Evolutionary conservation across 2,329 filamentous ascomycete species (phyloP).

Genomic region (Venturia pyrina): DNA sequence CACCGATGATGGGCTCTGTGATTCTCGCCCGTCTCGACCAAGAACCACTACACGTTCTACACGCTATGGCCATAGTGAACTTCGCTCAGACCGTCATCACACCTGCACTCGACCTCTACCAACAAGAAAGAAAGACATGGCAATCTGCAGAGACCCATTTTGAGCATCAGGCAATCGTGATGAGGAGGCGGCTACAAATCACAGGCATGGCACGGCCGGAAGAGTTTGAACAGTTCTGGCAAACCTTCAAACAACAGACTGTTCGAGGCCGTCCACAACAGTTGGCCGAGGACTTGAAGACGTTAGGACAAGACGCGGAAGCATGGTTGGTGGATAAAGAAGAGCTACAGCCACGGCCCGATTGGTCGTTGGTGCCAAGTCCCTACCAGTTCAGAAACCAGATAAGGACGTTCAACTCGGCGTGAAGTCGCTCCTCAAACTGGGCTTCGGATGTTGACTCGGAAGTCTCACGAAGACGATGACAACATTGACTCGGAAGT

Average conservation of each 20-base stretch:
- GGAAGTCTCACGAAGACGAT: not conserved
- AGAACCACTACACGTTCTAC: conserved; percentile 5
- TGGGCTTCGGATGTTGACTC: not conserved
- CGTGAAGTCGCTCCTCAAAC: too few relatives aligned
- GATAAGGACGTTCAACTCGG: not conserved
- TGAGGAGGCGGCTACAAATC: not conserved
- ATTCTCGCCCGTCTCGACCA: conserved; percentile 7
- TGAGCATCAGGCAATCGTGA: conserved; percentile 2
- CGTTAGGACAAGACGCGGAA: not conserved
- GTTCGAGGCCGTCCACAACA: conserved; percentile 7
- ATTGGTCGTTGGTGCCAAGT: conserved; percentile 6
- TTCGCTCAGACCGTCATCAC: conserved; percentile 5
- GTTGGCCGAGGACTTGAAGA: not conserved
- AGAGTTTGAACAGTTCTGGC: conserved; percentile 5
- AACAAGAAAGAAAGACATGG: not conserved
- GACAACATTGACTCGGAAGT: not conserved
- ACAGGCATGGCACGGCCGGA: not conserved
- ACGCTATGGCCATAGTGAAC: conserved; percentile 1
- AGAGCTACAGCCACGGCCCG: conserved; percentile 4
- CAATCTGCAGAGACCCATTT: not conserved
- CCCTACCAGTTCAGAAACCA: not conserved
- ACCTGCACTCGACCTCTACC: conserved; percentile 1
- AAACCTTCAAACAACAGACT: not conserved
- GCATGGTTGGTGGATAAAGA: not conserved
- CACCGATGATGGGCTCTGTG: not conserved